These are phyloP conservation scores for Maudiozyma humilis DNA, from an alignment of 1,139 yeast genomes.

Conservation along the genomic window DNA sequence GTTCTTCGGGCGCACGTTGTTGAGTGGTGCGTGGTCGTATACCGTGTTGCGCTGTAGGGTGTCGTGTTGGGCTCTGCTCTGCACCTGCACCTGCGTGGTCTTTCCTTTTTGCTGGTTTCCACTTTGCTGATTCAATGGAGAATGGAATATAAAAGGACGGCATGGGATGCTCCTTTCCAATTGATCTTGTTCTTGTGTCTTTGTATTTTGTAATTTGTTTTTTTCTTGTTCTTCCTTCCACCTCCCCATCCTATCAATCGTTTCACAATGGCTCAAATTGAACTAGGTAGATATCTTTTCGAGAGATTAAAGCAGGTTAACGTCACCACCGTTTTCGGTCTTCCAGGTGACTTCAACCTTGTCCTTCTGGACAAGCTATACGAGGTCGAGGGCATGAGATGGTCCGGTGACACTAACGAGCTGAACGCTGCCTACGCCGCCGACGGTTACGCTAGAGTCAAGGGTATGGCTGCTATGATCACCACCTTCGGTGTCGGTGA, in stretches of 20 bases:
- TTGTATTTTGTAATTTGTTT: not conserved
- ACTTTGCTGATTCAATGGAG: not conserved
- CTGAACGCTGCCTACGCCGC: slow-evolving; percentile 66
- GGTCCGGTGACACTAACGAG: slow-evolving; percentile 66
- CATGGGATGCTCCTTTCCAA: not conserved
- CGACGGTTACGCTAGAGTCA: slow-evolving; percentile 60
- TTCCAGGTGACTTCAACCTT: slow-evolving; percentile 56
- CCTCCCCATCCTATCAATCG: not conserved
- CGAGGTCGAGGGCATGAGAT: slow-evolving; percentile 46
- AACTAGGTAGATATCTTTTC: slow-evolving; percentile 55
- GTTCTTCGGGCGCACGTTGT: no score
- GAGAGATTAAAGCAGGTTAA: slow-evolving; percentile 44
- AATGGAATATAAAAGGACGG: not conserved
- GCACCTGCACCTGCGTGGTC: no score
- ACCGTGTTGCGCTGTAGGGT: no score
- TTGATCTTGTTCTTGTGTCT: not conserved
- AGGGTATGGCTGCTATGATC: slow-evolving; percentile 47
- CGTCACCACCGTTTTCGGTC: slow-evolving; percentile 53
- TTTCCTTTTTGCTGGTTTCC: no score
- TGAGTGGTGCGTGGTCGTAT: no score
- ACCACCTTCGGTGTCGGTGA: slow-evolving; percentile 83
- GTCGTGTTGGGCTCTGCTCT: no score
- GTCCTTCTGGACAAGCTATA: slow-evolving; percentile 53
- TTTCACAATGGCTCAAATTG: slow-evolving; percentile 28
- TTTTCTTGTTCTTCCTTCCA: not conserved